Conservation (phyloP, 2,329 filamentous ascomycete species). For the Epicoccum nigrum region DNA sequence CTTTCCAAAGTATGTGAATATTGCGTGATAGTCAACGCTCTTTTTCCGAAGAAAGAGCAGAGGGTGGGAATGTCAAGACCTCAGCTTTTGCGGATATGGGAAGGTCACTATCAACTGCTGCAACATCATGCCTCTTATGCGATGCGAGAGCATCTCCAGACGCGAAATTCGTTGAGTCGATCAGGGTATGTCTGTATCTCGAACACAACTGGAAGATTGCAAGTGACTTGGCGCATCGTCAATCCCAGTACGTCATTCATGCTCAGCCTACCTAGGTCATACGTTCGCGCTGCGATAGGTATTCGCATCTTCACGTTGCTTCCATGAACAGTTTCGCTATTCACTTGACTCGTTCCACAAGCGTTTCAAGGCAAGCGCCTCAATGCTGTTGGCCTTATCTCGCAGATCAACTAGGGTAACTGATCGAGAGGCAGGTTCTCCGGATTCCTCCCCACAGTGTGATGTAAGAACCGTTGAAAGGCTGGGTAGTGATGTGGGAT, state of each 20-base stretch:
- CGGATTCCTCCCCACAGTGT: constrained; percentile 3
- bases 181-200: not conserved
- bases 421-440: not conserved
- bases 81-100: too few relatives aligned
- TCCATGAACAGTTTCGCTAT: not conserved
- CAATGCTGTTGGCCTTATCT: constrained; percentile 5
- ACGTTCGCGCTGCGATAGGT: not conserved
- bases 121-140: not conserved
- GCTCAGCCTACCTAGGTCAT: not conserved
- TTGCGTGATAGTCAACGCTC: too few relatives aligned
- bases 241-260: not conserved
- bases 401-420: constrained; percentile 3
- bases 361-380: constrained; percentile 10
- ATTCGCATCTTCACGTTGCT: not conserved
- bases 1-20: too few relatives aligned
- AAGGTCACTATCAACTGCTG: too few relatives aligned
- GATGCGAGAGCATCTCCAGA: not conserved
- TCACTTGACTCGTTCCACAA: constrained; percentile 5
- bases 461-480: not conserved
- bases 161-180: not conserved
- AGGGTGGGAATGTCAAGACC: too few relatives aligned
- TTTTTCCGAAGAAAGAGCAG: too few relatives aligned
- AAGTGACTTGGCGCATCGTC: not conserved
- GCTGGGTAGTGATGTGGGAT: constrained; percentile 6
- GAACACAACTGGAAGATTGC: not conserved